phyloP scores from a whole-genome alignment of 768 basidiomycete genomes.

The Tylopilus sp. region DNA sequence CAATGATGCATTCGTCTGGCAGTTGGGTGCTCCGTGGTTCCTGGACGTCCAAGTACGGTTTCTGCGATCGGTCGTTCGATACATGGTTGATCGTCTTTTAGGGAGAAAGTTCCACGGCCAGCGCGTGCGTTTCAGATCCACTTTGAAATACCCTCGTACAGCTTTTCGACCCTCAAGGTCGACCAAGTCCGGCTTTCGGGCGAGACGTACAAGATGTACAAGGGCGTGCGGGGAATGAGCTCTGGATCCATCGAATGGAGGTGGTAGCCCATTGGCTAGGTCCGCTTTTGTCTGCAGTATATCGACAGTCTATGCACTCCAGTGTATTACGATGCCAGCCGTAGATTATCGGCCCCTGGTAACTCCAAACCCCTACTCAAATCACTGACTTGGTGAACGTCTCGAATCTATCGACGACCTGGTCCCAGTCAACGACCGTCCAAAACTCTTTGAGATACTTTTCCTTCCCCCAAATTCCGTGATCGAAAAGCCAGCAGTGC shows the following conservation, averaged over 20 bases:
- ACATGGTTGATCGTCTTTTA: slow-evolving; percentile 16
- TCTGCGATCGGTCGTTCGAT: background rate
- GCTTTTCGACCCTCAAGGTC: slow-evolving; percentile 78
- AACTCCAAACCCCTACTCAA: slow-evolving; percentile 8
- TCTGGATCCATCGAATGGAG: slow-evolving; percentile 33
- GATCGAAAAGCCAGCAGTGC: slow-evolving; percentile 86
- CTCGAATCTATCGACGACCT: slow-evolving; percentile 39
- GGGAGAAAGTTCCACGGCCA: slow-evolving; percentile 51
- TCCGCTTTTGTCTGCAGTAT: background rate
- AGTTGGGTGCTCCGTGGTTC: slow-evolving; percentile 75
- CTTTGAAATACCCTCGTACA: slow-evolving; percentile 67
- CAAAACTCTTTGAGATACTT: slow-evolving; percentile 82
- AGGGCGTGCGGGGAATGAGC: slow-evolving; percentile 71
- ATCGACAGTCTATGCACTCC: slow-evolving; percentile 15
- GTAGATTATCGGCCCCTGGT: slow-evolving; percentile 1
- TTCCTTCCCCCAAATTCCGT: slow-evolving; percentile 90
- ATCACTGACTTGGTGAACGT: slow-evolving; percentile 15
- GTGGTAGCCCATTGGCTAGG: slow-evolving; percentile 19
- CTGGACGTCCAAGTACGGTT: slow-evolving; percentile 61
- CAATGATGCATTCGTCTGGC: slow-evolving; percentile 61
- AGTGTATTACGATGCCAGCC: slow-evolving; percentile 17
- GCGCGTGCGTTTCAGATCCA: slow-evolving; percentile 70
- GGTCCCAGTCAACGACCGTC: slow-evolving; percentile 76
- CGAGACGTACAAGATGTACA: slow-evolving; percentile 87
- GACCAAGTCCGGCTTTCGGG: slow-evolving; percentile 80